Percentiles rank a stretch among this genome's conserved stretches.
Evolutionary conservation across 306 rosid species (phyloP).

Genomic region (Crotalaria pallida): DNA sequence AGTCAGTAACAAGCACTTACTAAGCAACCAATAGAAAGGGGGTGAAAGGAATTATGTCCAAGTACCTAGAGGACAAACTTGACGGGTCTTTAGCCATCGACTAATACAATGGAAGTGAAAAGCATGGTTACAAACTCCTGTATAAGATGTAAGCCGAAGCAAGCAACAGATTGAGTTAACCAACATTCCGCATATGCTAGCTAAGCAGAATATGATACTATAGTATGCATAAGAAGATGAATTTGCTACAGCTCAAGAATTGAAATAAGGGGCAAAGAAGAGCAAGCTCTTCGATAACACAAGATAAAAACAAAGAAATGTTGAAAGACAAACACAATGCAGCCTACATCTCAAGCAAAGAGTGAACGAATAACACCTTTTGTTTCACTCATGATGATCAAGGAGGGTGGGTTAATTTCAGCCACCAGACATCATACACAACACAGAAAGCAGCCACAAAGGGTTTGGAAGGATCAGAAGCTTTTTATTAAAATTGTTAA

Average conservation of each 20-base stretch:
- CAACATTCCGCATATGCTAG: background rate
- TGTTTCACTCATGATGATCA: background rate
- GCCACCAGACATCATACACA: background rate
- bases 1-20: background rate
- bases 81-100: conserved; percentile 55
- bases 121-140: conserved; percentile 55
- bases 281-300: background rate
- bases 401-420: background rate
- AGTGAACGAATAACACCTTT: background rate
- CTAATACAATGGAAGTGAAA: conserved; percentile 55
- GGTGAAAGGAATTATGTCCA: background rate
- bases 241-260: background rate
- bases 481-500: background rate
- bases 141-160: conserved; percentile 4
- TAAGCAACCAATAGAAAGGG: background rate
- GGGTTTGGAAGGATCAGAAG: background rate
- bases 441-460: background rate
- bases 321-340: background rate
- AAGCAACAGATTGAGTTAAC: conserved; percentile 10
- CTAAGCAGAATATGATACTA: background rate
- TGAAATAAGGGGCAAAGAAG: background rate
- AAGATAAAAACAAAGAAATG: background rate
- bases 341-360: background rate
- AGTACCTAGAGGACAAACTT: conserved; percentile 74
- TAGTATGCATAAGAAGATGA: background rate